A percentile compares a stretch with the other conserved stretches of the same genome.
These are phyloP conservation scores for Termitomyces sp. DNA, from an alignment of 768 basidiomycete species.

Conservation along the genomic window DNA sequence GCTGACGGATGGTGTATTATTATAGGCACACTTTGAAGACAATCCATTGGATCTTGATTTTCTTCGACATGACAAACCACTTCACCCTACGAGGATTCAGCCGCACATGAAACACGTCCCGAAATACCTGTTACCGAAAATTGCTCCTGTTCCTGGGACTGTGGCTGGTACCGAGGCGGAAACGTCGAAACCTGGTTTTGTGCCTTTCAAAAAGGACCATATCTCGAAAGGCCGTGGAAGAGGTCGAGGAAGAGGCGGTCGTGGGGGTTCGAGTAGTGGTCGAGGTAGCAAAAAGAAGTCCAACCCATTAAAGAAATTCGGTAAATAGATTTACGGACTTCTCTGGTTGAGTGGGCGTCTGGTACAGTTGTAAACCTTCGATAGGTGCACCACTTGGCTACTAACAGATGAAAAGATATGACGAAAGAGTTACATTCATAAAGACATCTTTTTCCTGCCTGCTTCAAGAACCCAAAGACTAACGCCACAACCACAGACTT, in stretches of 20 bases:
- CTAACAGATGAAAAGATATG: neutral
- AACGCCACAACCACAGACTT: too few species aligned
- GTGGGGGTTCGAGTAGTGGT: slow-evolving; percentile 44
- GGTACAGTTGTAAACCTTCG: too few species aligned
- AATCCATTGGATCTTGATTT: slow-evolving; percentile 92
- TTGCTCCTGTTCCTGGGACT: slow-evolving; percentile 51
- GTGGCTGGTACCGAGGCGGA: slow-evolving; percentile 20
- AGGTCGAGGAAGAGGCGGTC: slow-evolving; percentile 50
- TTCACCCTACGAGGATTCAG: slow-evolving; percentile 87
- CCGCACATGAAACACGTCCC: slow-evolving; percentile 96
- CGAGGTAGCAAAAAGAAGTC: slow-evolving; percentile 65
- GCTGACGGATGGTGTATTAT: slow-evolving; percentile 2
- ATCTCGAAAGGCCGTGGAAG: slow-evolving; percentile 45
- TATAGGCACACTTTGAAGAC: slow-evolving; percentile 94
- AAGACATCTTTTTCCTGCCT: too few species aligned
- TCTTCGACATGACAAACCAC: slow-evolving; percentile 89
- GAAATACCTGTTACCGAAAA: slow-evolving; percentile 83
- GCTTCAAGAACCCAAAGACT: too few species aligned
- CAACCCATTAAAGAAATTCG: slow-evolving; percentile 80
- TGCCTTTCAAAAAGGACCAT: slow-evolving; percentile 66
- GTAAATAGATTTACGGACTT: slow-evolving; percentile 22
- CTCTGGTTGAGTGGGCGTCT: neutral
- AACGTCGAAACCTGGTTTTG: slow-evolving; percentile 44
- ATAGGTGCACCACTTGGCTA: too few species aligned
- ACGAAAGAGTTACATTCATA: neutral